Conservation (phyloP, 176 grass and related monocot species). For the Pontederia paniculata region DNA sequence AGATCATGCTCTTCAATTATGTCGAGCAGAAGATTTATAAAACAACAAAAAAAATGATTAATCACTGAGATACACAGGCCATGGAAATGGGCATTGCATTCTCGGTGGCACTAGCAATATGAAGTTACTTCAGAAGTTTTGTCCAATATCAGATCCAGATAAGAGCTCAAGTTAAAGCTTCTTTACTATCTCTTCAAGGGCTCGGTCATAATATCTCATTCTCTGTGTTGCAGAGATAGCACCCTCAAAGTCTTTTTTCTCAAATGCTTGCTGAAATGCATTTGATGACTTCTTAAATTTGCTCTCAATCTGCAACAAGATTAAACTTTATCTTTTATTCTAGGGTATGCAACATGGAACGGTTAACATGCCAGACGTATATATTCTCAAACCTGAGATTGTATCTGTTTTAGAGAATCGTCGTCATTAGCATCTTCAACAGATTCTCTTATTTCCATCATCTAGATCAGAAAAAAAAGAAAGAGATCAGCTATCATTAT, state of each 20-base stretch:
- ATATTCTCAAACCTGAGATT: slow-evolving; percentile 45
- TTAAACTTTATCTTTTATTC: not conserved
- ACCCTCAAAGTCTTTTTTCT: slow-evolving; percentile 32
- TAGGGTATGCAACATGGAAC: not conserved
- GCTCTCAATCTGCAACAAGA: slow-evolving; percentile 30
- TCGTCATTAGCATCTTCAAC: slow-evolving; percentile 58
- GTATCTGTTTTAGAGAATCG: slow-evolving; percentile 42
- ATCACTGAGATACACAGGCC: no score
- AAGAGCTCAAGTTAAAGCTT: slow-evolving; percentile 36
- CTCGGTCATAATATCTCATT: slow-evolving; percentile 85
- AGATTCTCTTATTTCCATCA: slow-evolving; percentile 84
- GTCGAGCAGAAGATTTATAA: not conserved
- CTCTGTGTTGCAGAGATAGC: slow-evolving; percentile 51
- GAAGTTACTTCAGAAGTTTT: no score
- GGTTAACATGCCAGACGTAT: not conserved
- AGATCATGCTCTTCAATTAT: no score
- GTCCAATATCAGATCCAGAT: not conserved
- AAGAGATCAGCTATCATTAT: not conserved
- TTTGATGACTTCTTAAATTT: slow-evolving; percentile 48
- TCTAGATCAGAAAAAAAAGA: slow-evolving; percentile 25
- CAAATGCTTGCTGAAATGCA: slow-evolving; percentile 49
- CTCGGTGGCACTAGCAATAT: no score
- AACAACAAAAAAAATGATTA: no score
- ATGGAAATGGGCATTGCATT: no score
- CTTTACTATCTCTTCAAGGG: slow-evolving; percentile 68